These are phyloP conservation scores for Echites panduratus DNA, from an alignment of 257 asterid species.

Conservation along the genomic window DNA sequence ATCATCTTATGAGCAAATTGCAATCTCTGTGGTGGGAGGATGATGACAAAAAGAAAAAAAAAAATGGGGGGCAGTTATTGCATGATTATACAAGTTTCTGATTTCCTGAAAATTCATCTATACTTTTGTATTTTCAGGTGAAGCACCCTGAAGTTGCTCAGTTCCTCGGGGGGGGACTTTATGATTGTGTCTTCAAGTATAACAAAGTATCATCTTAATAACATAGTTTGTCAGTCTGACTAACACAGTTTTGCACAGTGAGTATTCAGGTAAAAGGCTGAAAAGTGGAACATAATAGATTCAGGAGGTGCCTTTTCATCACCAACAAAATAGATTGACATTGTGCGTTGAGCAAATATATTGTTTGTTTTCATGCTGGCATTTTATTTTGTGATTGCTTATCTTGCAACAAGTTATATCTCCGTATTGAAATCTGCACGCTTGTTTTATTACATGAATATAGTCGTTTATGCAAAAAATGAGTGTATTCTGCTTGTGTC, in stretches of 20 bases:
- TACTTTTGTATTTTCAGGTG: constrained; percentile 47
- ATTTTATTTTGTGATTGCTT: neutral
- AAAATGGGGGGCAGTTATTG: neutral
- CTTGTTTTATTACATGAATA: neutral
- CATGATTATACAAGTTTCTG: neutral
- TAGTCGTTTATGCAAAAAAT: neutral
- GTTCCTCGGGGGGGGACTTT: constrained; percentile 94
- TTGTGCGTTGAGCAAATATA: neutral
- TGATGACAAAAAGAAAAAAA: neutral
- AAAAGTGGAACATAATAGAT: neutral
- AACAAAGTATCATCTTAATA: constrained; percentile 35
- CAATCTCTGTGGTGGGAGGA: neutral
- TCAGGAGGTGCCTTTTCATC: neutral
- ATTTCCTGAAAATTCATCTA: neutral
- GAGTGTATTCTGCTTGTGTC: neutral
- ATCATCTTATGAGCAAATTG: no score
- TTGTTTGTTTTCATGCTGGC: neutral
- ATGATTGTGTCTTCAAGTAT: constrained; percentile 90
- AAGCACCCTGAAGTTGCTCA: constrained; percentile 95
- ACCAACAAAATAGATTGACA: neutral
- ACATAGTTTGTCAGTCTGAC: constrained; percentile 5
- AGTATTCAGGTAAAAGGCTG: neutral
- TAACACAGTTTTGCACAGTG: neutral
- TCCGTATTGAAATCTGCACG: neutral
- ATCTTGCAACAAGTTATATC: neutral